A percentile compares a stretch with the other conserved stretches of the same genome.
These are phyloP conservation scores for Botrytis medusae DNA, from an alignment of 2,329 filamentous ascomycete species.

Conservation along the genomic window DNA sequence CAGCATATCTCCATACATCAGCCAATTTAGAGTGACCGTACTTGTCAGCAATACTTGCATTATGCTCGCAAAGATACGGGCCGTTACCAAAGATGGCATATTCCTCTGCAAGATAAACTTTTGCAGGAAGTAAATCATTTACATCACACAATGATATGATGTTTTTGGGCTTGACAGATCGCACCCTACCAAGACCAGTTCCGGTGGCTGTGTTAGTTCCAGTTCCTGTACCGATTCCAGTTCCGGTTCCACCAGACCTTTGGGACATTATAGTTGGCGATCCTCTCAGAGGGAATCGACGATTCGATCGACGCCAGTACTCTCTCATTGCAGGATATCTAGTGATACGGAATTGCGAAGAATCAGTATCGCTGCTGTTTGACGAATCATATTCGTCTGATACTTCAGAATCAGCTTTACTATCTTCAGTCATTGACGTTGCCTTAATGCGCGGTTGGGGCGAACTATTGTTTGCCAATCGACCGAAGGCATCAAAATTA, in stretches of 20 bases:
- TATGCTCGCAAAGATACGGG: conserved; percentile 78
- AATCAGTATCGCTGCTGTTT: conserved; percentile 41
- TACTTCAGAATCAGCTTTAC: conserved; percentile 43
- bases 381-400: conserved; percentile 39
- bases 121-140: conserved; percentile 71
- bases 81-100: conserved; percentile 85
- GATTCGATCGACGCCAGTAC: conserved; percentile 35
- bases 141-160: conserved; percentile 73
- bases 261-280: conserved; percentile 40
- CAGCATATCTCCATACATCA: conserved; percentile 80
- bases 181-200: conserved; percentile 38
- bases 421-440: conserved; percentile 39
- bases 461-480: conserved; percentile 51
- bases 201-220: conserved; percentile 55
- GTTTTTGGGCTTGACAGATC: conserved; percentile 55
- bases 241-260: conserved; percentile 32
- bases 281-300: conserved; percentile 32
- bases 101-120: conserved; percentile 70
- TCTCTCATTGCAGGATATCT: conserved; percentile 35
- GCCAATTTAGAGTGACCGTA: conserved; percentile 70
- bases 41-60: conserved; percentile 73
- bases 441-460: conserved; percentile 46
- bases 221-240: conserved; percentile 46
- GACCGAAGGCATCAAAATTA: conserved; percentile 64
- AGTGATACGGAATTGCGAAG: conserved; percentile 36